Percentiles rank a stretch among this genome's conserved stretches.
Conservation (phyloP, 257 asterid species). For the Rhazya stricta region DNA sequence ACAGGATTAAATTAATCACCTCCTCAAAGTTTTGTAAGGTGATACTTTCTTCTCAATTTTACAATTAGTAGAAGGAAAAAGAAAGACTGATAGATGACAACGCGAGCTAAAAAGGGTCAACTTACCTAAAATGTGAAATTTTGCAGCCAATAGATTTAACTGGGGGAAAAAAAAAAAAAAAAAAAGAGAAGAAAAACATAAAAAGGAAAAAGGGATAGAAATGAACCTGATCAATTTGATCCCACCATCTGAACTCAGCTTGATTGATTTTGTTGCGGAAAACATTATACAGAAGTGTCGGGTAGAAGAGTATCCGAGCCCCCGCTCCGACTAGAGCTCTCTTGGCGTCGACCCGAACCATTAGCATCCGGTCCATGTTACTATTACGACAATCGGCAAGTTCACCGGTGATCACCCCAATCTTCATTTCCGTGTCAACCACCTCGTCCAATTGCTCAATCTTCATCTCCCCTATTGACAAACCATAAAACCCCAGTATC, state of each 20-base stretch:
- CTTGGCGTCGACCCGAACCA: slow-evolving; percentile 67
- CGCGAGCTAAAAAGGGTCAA: not conserved
- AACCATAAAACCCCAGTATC: not conserved
- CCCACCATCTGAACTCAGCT: slow-evolving; percentile 97
- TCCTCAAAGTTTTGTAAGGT: not conserved
- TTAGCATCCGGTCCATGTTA: slow-evolving; percentile 40
- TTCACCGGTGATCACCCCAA: not conserved
- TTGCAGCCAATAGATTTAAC: not conserved
- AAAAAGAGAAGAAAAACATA: not conserved
- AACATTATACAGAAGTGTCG: slow-evolving; percentile 85
- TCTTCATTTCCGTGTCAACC: slow-evolving; percentile 26
- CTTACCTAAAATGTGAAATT: not conserved
- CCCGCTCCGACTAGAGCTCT: slow-evolving; percentile 94
- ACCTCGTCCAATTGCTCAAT: slow-evolving; percentile 65
- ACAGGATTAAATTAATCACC: not conserved
- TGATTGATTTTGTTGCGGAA: slow-evolving; percentile 70
- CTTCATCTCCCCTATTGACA: slow-evolving; percentile 44
- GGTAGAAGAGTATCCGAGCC: slow-evolving; percentile 90
- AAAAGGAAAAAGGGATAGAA: not conserved
- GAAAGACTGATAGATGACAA: not conserved
- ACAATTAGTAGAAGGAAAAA: not conserved
- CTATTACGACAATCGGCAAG: slow-evolving; percentile 7
- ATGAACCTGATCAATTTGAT: slow-evolving; percentile 77
- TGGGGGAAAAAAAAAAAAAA: too few relatives aligned
- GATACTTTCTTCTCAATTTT: not conserved